Percentiles rank a stretch among this genome's conserved stretches.
These are phyloP conservation scores for Phytopythium helicoides DNA, from an alignment of 352 stramenopile species.

Conservation along the genomic window DNA sequence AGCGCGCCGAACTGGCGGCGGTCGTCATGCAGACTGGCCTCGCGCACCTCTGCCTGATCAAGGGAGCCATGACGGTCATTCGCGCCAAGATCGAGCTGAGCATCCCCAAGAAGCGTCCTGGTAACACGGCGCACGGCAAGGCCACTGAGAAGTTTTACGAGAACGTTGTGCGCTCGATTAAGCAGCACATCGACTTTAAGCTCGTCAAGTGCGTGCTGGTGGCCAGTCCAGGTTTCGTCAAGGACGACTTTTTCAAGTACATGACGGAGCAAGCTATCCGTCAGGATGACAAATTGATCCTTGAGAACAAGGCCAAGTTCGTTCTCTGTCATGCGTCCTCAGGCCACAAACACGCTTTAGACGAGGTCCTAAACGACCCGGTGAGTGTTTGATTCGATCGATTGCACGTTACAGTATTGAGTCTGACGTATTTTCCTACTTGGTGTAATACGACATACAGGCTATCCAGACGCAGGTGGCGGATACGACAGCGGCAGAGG, in stretches of 20 bases:
- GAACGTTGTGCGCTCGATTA: slow-evolving; percentile 94
- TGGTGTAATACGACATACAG: slow-evolving; percentile 7
- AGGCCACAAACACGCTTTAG: slow-evolving; percentile 97
- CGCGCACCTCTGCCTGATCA: slow-evolving; percentile 98
- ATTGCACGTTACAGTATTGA: neutral
- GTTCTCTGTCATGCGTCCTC: slow-evolving; percentile 94
- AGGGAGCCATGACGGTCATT: slow-evolving; percentile 95
- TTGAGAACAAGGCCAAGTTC: slow-evolving; percentile 98
- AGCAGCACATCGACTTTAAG: slow-evolving; percentile 96
- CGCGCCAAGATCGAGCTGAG: slow-evolving; percentile 94
- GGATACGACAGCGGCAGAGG: slow-evolving; percentile 93
- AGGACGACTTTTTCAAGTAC: slow-evolving; percentile 98
- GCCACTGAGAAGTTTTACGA: slow-evolving; percentile 96
- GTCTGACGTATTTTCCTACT: neutral
- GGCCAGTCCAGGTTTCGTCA: slow-evolving; percentile 95
- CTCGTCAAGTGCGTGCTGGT: slow-evolving; percentile 97
- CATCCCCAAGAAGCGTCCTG: slow-evolving; percentile 96
- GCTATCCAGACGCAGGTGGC: slow-evolving; percentile 91
- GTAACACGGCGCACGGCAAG: slow-evolving; percentile 93
- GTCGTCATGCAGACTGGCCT: slow-evolving; percentile 96
- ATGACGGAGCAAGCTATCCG: slow-evolving; percentile 90
- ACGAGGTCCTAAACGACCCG: slow-evolving; percentile 95
- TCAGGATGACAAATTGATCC: slow-evolving; percentile 92
- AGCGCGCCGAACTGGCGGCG: slow-evolving; percentile 94
- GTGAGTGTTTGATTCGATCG: slow-evolving; percentile 10